Evolutionary conservation across 2,329 filamentous ascomycete genomes (phyloP).

Genomic region (Beauveria bassiana): DNA sequence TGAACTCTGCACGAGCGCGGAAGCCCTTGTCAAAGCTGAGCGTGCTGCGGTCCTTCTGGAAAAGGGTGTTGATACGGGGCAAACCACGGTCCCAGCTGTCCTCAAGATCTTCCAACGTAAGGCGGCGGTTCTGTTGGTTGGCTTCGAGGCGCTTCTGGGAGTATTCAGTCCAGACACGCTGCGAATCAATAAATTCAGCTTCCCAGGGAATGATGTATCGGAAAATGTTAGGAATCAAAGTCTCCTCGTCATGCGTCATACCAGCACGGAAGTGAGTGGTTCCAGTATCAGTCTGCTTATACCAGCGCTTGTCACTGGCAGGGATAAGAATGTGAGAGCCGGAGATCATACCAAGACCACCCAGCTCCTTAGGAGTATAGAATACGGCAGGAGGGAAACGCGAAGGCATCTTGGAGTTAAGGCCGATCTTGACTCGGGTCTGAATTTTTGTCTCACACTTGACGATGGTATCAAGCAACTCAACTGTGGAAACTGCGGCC

Average conservation of each 20-base stretch:
- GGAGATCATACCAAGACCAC: slow-evolving; percentile 97
- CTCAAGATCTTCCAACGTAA: slow-evolving; percentile 93
- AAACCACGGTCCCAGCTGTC: slow-evolving; percentile 98
- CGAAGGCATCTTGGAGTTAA: slow-evolving; percentile 99
- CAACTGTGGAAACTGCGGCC: slow-evolving; percentile 90
- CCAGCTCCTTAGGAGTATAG: slow-evolving; percentile 96
- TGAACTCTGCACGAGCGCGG: slow-evolving; percentile 91
- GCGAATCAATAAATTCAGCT: slow-evolving; percentile 96
- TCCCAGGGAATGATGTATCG: slow-evolving; percentile 99
- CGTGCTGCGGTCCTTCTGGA: slow-evolving; percentile 96
- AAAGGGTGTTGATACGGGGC: slow-evolving; percentile 95
- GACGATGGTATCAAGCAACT: slow-evolving; percentile 91
- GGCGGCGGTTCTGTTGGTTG: slow-evolving; percentile 89
- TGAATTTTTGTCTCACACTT: slow-evolving; percentile 99
- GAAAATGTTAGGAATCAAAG: slow-evolving; percentile 97
- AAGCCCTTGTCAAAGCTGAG: slow-evolving; percentile 98
- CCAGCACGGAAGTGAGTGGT: slow-evolving; percentile 95
- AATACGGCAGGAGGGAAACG: slow-evolving; percentile 97
- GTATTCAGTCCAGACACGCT: slow-evolving; percentile 98
- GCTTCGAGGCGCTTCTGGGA: slow-evolving; percentile 96
- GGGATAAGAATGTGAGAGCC: slow-evolving; percentile 97
- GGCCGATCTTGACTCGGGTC: slow-evolving; percentile 93
- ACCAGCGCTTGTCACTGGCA: slow-evolving; percentile 96
- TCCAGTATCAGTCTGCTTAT: slow-evolving; percentile 93
- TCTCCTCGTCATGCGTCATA: slow-evolving; percentile 98